Base-by-base conservation (phyloP, 805 yeast genomes). In the Yamadazyma olivae region DNA sequence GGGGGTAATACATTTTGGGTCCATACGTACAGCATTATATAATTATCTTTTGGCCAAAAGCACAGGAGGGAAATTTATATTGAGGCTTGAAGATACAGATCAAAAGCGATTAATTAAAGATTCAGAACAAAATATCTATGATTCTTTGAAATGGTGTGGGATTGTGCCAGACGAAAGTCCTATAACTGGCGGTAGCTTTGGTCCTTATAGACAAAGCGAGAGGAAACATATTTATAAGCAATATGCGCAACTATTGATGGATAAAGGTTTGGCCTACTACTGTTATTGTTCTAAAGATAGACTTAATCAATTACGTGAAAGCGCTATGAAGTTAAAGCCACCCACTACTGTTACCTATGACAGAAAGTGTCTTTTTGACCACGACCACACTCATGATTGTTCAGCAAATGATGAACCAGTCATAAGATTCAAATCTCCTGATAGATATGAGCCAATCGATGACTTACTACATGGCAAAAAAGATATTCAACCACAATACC, bases 301-400 rank as follows among this genome's bases (percentile, higher is more conserved):
- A 43, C 64, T 93, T 15, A 77, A 75, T 24, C 58, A 63, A 1
- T 64, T 93, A 21, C 64, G 93, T 35, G 83, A 78, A 33, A 74
- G 89, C 1, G 96, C 97, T 1, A 75, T 76, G 51, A 64, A 68
- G 37, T 56, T 90, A 35, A 74, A 75, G 42, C 97, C 97, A 0
- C 97, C 96, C 10, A 87, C 96, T 0, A 82, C 90, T 12, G 96
- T 83, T 1, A 82, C 95, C 0, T 93, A 93, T 53, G 99, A 93
- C 56, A 71, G 99, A 38, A 75, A 81, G 42, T 93, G 99, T 54
- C 51, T 67, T 1, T 68, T 75, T 40, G 54, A 51, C 33, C 40
- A 71, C 1, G 71, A 67, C 13, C 76, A 74, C 34, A 62, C 75
- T 3, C 40, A 48, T 4, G 43, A 49, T 1, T n/a, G n/a, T n/a